Evolutionary conservation across 179 eudicot species (phyloP).

Genomic region (Patellifolia procumbens): DNA sequence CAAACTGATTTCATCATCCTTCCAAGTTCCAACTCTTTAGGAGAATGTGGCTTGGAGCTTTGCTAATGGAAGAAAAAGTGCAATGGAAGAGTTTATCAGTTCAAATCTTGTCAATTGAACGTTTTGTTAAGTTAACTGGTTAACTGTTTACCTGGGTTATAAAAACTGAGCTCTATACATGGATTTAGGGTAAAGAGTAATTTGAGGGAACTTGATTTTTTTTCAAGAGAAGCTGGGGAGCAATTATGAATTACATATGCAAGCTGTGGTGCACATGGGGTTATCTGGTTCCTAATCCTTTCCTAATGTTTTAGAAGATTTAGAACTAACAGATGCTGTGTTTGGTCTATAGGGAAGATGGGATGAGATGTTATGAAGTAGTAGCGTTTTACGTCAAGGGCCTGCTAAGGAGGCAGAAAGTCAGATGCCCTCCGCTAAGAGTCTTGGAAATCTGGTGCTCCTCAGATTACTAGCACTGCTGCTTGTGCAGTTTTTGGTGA

Average conservation of each 20-base stretch:
- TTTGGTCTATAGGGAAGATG: neutral
- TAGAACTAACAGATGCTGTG: neutral
- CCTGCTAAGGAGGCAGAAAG: neutral
- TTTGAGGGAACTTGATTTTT: neutral
- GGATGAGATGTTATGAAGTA: neutral
- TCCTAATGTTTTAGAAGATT: neutral
- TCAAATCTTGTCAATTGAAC: neutral
- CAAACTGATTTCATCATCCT: neutral
- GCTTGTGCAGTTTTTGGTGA: neutral
- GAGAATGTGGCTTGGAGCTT: neutral
- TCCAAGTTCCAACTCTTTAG: neutral
- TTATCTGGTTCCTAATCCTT: neutral
- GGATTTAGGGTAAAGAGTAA: neutral
- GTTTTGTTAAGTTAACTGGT: neutral
- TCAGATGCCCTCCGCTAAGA: neutral
- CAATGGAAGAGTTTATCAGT: neutral
- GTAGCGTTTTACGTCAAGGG: neutral
- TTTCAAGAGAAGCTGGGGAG: neutral
- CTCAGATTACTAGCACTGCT: neutral
- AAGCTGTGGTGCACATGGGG: neutral
- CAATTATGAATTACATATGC: neutral
- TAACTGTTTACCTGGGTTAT: neutral
- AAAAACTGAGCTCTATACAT: neutral
- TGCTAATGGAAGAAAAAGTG: neutral
- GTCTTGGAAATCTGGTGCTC: neutral